Conservation (phyloP, 495 filamentous ascomycete genomes). For the Lasiosphaeris hirsuta region DNA sequence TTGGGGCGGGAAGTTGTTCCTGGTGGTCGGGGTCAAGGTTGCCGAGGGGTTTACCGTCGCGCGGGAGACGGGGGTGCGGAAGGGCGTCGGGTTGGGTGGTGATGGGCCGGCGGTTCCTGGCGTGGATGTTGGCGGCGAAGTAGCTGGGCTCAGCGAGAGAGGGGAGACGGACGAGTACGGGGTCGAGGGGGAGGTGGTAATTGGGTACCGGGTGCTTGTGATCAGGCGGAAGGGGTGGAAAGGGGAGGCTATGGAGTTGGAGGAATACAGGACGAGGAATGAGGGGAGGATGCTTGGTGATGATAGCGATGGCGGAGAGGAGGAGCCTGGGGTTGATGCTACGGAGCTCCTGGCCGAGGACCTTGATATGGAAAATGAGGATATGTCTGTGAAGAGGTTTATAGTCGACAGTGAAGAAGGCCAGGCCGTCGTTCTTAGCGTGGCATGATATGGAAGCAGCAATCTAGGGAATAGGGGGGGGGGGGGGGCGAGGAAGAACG, state of each 20-base stretch:
- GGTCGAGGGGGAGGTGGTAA: slow-evolving; percentile 1
- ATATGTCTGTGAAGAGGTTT: background rate
- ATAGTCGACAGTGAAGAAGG: slow-evolving; percentile 2
- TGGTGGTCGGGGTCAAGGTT: too few species aligned
- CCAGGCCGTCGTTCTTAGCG: background rate
- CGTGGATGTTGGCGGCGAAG: background rate
- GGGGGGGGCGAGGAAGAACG: too few species aligned
- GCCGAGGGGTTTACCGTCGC: too few species aligned
- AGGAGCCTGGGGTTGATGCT: background rate
- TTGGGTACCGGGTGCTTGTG: background rate
- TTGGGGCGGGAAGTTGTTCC: too few species aligned
- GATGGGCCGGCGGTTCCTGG: background rate
- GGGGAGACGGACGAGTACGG: background rate
- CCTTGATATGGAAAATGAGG: background rate
- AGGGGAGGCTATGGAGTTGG: background rate
- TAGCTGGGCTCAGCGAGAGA: background rate
- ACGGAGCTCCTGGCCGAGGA: background rate
- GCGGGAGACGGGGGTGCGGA: background rate
- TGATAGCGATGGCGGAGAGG: background rate
- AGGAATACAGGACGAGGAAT: background rate
- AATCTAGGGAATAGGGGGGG: background rate
- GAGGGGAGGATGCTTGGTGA: background rate
- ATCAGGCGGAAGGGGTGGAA: background rate
- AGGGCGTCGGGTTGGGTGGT: background rate
- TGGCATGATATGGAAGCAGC: background rate